Evolutionary conservation across 805 yeast genomes (phyloP).

Genomic region (Candida easanensis): DNA sequence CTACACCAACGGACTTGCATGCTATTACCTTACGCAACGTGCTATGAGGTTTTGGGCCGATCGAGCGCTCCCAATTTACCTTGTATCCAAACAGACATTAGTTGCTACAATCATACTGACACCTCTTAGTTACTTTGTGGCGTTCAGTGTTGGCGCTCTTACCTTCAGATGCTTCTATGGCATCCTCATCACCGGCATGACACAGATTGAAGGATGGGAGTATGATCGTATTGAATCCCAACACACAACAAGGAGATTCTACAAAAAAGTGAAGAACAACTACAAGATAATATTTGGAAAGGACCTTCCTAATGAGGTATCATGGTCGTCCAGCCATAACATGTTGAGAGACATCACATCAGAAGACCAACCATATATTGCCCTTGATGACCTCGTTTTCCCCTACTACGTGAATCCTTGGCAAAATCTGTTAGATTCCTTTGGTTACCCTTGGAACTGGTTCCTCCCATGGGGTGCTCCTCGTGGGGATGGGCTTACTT

Average conservation of each 20-base stretch:
- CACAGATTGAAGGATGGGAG: slow-evolving; percentile 95
- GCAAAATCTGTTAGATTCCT: slow-evolving; percentile 46
- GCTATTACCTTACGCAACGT: slow-evolving; percentile 40
- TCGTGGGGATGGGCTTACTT: slow-evolving; percentile 54
- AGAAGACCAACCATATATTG: slow-evolving; percentile 30
- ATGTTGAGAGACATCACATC: slow-evolving; percentile 8
- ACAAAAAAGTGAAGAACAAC: slow-evolving; percentile 45
- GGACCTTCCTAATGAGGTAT: slow-evolving; percentile 16
- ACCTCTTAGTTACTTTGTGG: slow-evolving; percentile 57
- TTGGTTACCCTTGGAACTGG: slow-evolving; percentile 70
- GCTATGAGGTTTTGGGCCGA: slow-evolving; percentile 43
- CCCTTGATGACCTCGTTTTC: slow-evolving; percentile 67
- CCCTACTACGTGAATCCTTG: slow-evolving; percentile 77
- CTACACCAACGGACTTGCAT: slow-evolving; percentile 45
- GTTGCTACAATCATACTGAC: slow-evolving; percentile 50
- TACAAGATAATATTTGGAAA: slow-evolving; percentile 30
- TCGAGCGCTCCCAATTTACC: slow-evolving; percentile 53
- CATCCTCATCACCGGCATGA: slow-evolving; percentile 60
- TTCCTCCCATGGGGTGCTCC: slow-evolving; percentile 70
- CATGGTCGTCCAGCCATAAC: slow-evolving; percentile 22
- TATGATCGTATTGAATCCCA: slow-evolving; percentile 73
- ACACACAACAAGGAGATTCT: slow-evolving; percentile 52
- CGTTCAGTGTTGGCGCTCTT: slow-evolving; percentile 56
- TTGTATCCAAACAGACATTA: slow-evolving; percentile 51
- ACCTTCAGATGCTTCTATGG: slow-evolving; percentile 59